These are phyloP conservation scores for Aspergillus hortae DNA, from an alignment of 2,329 filamentous ascomycete genomes.

Conservation along the genomic window DNA sequence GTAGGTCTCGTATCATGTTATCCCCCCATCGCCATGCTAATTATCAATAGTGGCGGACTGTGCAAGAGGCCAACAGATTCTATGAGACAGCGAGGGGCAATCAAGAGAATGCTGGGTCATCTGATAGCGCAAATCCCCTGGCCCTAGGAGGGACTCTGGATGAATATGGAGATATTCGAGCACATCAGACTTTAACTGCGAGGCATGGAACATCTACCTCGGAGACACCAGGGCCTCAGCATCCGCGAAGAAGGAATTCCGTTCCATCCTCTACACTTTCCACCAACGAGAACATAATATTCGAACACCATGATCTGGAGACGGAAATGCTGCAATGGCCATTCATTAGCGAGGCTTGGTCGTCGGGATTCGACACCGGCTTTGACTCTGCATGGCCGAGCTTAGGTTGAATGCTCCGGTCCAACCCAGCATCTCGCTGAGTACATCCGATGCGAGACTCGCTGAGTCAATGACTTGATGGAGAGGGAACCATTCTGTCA, in stretches of 20 bases:
- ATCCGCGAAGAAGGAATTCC: neutral
- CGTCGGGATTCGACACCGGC: slow-evolving; percentile 30
- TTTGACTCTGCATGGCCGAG: slow-evolving; percentile 29
- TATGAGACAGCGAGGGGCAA: slow-evolving; percentile 30
- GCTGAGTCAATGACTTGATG: neutral
- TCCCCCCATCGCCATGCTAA: neutral
- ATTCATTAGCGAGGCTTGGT: slow-evolving; percentile 36
- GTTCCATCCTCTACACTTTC: neutral
- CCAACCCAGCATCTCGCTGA: neutral
- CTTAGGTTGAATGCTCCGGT: neutral
- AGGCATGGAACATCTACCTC: neutral
- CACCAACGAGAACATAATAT: slow-evolving; percentile 4
- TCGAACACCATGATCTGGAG: slow-evolving; percentile 25
- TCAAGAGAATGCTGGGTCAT: slow-evolving; percentile 18
- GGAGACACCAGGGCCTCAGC: neutral
- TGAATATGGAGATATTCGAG: slow-evolving; percentile 36
- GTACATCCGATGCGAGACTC: neutral
- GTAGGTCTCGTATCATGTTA: slow-evolving; percentile 12
- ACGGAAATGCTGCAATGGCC: slow-evolving; percentile 37
- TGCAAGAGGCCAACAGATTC: slow-evolving; percentile 34
- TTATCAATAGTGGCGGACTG: slow-evolving; percentile 29
- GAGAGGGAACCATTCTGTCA: neutral
- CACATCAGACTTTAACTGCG: slow-evolving; percentile 3
- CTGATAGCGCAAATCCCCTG: slow-evolving; percentile 25
- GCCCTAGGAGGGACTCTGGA: slow-evolving; percentile 32